A percentile compares a stretch with the other conserved stretches of the same genome.
Evolutionary conservation across 352 stramenopile species (phyloP).

Genomic region (Globisporangium cystogenes): DNA sequence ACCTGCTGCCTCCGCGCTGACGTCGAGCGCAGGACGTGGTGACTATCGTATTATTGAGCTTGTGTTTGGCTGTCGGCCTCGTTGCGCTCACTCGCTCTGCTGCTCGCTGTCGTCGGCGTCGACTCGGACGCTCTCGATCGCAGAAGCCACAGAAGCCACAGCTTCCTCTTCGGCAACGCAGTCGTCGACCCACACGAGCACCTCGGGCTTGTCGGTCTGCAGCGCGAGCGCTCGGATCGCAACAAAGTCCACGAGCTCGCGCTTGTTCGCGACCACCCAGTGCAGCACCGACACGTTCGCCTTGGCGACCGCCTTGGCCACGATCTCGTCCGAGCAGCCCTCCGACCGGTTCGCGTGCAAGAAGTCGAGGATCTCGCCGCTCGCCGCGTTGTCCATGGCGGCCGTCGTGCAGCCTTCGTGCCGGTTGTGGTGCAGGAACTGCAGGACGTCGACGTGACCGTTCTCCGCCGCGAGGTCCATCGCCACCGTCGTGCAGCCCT

Average conservation of each 20-base stretch:
- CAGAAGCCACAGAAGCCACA: no score
- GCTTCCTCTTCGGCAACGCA: not conserved
- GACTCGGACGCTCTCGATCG: not conserved
- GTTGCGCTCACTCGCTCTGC: no score
- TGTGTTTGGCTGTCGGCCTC: not conserved
- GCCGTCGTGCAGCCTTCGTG: conserved; percentile 5
- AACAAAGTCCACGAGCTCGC: conserved; percentile 2
- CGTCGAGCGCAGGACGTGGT: not conserved
- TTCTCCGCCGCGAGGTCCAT: conserved; percentile 7
- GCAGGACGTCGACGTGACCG: conserved; percentile 2
- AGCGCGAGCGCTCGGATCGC: not conserved
- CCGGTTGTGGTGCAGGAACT: conserved; percentile 7
- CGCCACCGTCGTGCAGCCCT: conserved; percentile 3
- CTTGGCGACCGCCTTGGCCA: not conserved
- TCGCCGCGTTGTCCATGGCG: conserved; percentile 5
- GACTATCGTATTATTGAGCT: not conserved
- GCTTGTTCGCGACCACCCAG: conserved; percentile 4
- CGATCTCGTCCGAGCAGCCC: conserved; percentile 8
- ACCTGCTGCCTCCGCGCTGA: conserved; percentile 5
- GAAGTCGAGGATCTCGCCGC: conserved; percentile 3
- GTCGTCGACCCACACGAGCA: conserved; percentile 2
- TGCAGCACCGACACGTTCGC: not conserved
- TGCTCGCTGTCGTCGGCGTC: not conserved
- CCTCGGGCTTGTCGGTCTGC: not conserved
- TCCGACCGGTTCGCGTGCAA: conserved; percentile 1